Base-by-base conservation (phyloP, 169 alveolate genomes). In the Plasmodium falciparum region DNA sequence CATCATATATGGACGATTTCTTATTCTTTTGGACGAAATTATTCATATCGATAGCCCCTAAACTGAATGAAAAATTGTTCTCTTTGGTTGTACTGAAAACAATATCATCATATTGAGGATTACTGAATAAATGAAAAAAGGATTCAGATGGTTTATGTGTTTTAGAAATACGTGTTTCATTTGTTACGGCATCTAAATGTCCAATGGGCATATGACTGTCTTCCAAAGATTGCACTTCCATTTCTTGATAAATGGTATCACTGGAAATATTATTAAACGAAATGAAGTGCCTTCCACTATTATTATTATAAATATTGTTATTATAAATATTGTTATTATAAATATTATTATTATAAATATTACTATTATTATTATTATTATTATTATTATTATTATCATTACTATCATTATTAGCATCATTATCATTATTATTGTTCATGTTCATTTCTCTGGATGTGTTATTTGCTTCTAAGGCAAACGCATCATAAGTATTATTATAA, bases 21-120 rank as follows among this genome's bases (percentile, higher is more conserved):
- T 78, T 78, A 70, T 90, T 85, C 49, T 58, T 66, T 39, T 75
- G 69, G 58, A 88, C 52, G 45, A 88, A 88, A 59, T 90, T 75
- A 20, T 45, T 90, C 50, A 88, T 47, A 26, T 66, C 78, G 24
- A 88, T 78, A 13, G 88, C 91, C 33, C 91, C 88, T 33, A 88
- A 65, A 83, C 88, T 90, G 33, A 74, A 88, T 58, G 91, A 88
- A 69, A 70, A 88, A 83, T 90, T 90, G 20, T 90, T 90, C 66
- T 90, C 91, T 47, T 89, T 89, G 17, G 88, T 89, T 13, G 90
- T 89, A 52, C 91, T 89, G 26, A 73, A 72, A 75, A 85, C 76
- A 22, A 85, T 49, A 75, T 89, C 91, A 20, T 89, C 88, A 89
- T 89, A 73, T 39, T 66, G 62, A 8, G 90, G 90, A 75, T 89